Percentiles rank a stretch among this genome's conserved stretches.
phyloP scores from a whole-genome alignment of 305 asterid genomes.

The Coffea humblotiana region DNA sequence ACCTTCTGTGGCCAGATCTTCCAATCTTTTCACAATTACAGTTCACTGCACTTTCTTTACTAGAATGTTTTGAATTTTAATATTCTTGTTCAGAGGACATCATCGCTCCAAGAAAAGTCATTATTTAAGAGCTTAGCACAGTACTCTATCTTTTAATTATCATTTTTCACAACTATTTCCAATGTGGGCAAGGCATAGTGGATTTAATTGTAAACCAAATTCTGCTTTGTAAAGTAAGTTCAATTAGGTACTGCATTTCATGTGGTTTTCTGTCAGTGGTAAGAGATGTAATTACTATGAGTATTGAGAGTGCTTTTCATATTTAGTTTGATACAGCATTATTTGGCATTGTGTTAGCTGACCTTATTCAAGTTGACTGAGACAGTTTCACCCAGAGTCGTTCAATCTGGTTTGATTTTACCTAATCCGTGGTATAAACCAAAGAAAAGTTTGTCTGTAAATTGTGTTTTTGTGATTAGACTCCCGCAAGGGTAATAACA shows the following conservation, averaged over 20 bases:
- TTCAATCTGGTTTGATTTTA: background rate
- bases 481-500: background rate
- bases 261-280: background rate
- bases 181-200: background rate
- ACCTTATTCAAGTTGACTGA: background rate
- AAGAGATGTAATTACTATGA: background rate
- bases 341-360: background rate
- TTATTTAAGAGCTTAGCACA: no score
- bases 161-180: background rate
- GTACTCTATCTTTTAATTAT: background rate
- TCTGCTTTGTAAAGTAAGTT: background rate
- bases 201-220: background rate
- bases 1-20: no score
- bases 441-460: background rate
- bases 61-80: background rate
- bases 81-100: background rate
- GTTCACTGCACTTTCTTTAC: no score
- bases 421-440: background rate
- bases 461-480: conserved; percentile 1
- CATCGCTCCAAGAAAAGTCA: background rate
- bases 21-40: no score
- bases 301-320: background rate
- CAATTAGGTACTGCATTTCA: background rate
- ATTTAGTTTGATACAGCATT: background rate
- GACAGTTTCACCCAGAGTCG: background rate